Percentiles rank a stretch among this genome's conserved stretches.
Conservation (phyloP, 805 yeast species). For the Priceomyces melissophilus region DNA sequence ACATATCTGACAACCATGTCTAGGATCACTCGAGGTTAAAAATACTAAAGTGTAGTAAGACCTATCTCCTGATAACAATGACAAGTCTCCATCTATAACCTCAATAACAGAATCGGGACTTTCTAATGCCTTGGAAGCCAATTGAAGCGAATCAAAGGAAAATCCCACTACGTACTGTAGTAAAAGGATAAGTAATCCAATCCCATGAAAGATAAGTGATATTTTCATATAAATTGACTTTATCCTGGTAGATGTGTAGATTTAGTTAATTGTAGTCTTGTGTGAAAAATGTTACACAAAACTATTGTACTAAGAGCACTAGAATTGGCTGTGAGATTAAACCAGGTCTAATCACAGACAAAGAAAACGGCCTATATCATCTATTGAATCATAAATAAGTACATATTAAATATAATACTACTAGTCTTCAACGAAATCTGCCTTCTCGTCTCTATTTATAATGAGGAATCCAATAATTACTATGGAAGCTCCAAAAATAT, state of each 20-base stretch:
- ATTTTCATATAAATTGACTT: too few relatives aligned
- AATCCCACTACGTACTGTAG: background rate
- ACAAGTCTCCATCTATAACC: conserved; percentile 39
- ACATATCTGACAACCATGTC: conserved; percentile 50
- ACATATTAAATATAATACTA: background rate
- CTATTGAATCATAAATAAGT: too few relatives aligned
- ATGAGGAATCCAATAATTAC: conserved; percentile 82
- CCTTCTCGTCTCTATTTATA: conserved; percentile 75
- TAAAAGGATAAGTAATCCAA: background rate
- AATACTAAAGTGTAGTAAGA: conserved; percentile 50
- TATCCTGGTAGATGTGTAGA: too few relatives aligned
- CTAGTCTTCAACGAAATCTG: conserved; percentile 37
- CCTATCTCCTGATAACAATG: conserved; percentile 43
- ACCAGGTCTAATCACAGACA: too few relatives aligned
- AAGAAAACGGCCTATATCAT: too few relatives aligned
- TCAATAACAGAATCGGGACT: conserved; percentile 36
- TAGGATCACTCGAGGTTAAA: conserved; percentile 47
- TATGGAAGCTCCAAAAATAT: conserved; percentile 73
- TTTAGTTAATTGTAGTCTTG: too few relatives aligned
- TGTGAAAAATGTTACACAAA: too few relatives aligned
- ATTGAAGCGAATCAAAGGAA: conserved; percentile 1
- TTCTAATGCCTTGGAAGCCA: conserved; percentile 4
- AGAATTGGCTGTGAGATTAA: too few relatives aligned
- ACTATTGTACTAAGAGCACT: too few relatives aligned
- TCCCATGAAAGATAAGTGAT: too few relatives aligned